Base-by-base conservation (phyloP, 257 asterid genomes). In the Scutellaria barbata region DNA sequence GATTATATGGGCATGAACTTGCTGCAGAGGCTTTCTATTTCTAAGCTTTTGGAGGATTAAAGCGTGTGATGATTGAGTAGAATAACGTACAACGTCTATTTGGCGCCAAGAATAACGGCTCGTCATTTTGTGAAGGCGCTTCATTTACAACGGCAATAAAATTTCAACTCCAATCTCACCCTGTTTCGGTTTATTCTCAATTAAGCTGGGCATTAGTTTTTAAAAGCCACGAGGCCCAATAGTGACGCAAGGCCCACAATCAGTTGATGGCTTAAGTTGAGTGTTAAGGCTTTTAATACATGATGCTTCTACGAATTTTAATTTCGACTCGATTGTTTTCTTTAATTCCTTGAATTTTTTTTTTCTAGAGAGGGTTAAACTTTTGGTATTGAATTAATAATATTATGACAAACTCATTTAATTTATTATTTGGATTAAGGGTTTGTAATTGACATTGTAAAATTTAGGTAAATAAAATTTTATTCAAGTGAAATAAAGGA, bases 1-100 rank as follows among this genome's bases (percentile, higher is more conserved):
- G 5, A 81, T 68, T 10, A 87, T 66, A 14, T 78, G 85, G 67
- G 87, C 82, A 50, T 85, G 88, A 22, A 83, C 64, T 75, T 87
- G 85, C 71, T 63, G 80, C 58, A 85, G 77, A 57, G 79, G 88
- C 72, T 74, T 85, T 56, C 55, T 52, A 42, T 79, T 74, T 76
- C 72, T 79, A 8, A 77, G 77, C 6, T 64, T 30, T 70, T 79
- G 76, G 39, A 85, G 83, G 50, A 83, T 69, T 33, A 80, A 79
- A 64, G 87, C 83, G 56, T 76, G 74, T 2, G 76, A 78, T 6
- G 10, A 33, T 16, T 55, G 68, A 52, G 80, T 76, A 18, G 80
- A 74, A 56, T 56, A 69, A 71, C 47, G 55, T 3, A 17, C 16
- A 14, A 0, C 25, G 8, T 51, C 52, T 0, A 41, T 12, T 57